Percentiles rank a stretch among this genome's conserved stretches.
Evolutionary conservation across 139 green algal genomes (phyloP).

Genomic region (Ostreobium quekettii): DNA sequence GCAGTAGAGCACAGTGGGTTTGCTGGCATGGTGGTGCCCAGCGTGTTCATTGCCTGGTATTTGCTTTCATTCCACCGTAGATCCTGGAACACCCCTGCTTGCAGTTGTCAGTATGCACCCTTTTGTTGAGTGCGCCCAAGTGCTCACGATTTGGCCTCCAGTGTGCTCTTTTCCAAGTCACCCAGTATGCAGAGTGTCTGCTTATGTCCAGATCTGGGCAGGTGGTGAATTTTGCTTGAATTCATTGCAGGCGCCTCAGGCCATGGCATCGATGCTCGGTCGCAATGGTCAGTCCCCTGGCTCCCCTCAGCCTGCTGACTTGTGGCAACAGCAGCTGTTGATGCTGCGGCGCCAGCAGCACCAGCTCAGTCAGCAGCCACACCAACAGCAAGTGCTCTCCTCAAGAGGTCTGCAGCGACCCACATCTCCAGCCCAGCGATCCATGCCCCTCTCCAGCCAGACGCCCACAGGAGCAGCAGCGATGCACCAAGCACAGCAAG

Average conservation of each 20-base stretch:
- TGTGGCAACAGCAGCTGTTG: not conserved
- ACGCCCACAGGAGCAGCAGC: too few species aligned
- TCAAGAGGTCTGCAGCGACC: too few species aligned
- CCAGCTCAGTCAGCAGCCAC: too few species aligned
- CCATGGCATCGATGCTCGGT: not conserved
- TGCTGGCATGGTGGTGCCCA: not conserved
- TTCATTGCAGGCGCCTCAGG: not conserved
- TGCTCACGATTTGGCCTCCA: not conserved
- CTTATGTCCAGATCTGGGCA: not conserved
- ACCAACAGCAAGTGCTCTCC: too few species aligned
- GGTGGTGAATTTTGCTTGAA: conserved; percentile 2
- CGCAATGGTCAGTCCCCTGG: not conserved
- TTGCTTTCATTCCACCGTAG: too few species aligned
- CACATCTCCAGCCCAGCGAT: conserved; percentile 7
- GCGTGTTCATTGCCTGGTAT: too few species aligned
- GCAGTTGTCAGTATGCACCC: too few species aligned
- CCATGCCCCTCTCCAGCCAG: not conserved
- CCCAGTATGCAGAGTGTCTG: not conserved
- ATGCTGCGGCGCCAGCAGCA: too few species aligned
- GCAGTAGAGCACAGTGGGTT: not conserved
- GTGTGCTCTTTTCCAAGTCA: too few species aligned
- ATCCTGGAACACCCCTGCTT: too few species aligned
- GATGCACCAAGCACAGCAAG: not conserved
- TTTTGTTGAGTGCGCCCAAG: too few species aligned
- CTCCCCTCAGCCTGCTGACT: too few species aligned